These are phyloP conservation scores for Penicillium arizonense DNA, from an alignment of 495 filamentous ascomycete species.

Conservation along the genomic window DNA sequence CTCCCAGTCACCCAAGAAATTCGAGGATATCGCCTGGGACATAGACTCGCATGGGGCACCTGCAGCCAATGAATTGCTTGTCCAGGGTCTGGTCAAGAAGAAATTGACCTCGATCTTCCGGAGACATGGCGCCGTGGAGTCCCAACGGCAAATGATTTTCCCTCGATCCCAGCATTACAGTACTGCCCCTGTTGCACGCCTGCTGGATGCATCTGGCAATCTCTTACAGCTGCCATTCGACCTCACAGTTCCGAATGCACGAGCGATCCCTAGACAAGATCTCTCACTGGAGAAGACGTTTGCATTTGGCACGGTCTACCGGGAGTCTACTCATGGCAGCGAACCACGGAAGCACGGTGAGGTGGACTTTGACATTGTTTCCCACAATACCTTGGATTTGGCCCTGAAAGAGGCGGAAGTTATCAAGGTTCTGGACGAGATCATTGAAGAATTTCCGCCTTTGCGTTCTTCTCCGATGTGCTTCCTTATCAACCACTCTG, in stretches of 20 bases:
- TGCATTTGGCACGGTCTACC: constrained; percentile 85
- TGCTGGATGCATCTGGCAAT: constrained; percentile 80
- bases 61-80: constrained; percentile 62
- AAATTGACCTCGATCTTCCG: constrained; percentile 76
- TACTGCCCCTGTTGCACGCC: constrained; percentile 60
- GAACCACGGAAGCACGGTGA: constrained; percentile 83
- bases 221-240: constrained; percentile 90
- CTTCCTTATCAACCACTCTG: constrained; percentile 89
- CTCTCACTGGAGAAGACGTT: constrained; percentile 72
- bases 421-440: constrained; percentile 91
- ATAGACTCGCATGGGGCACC: constrained; percentile 55
- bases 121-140: constrained; percentile 88
- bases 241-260: constrained; percentile 83
- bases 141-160: constrained; percentile 68
- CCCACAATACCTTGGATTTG: constrained; percentile 74
- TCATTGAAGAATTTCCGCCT: constrained; percentile 77
- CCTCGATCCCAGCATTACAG: constrained; percentile 79
- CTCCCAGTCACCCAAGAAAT: constrained; percentile 65
- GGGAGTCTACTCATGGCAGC: constrained; percentile 71
- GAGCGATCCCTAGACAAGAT: constrained; percentile 73
- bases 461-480: constrained; percentile 72
- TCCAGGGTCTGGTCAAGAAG: constrained; percentile 74
- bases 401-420: constrained; percentile 91
- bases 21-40: constrained; percentile 88
- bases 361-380: constrained; percentile 93